Evolutionary conservation across 306 rosid genomes (phyloP).

Genomic region (Cucumis melo): DNA sequence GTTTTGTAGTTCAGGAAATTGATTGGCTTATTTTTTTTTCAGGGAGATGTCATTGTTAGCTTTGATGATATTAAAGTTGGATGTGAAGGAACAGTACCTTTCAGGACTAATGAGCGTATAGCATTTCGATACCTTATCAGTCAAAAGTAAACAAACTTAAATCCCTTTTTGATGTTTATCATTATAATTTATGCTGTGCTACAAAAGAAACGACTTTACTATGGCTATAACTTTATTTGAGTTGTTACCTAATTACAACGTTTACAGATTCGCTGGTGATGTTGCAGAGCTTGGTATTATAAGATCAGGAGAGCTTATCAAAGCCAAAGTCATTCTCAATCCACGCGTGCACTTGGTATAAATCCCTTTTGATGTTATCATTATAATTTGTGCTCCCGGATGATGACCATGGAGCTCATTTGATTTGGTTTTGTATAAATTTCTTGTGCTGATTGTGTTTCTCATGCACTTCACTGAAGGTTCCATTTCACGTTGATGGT

Average conservation of each 20-base stretch:
- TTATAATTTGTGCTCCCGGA: too few species aligned
- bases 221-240: neutral
- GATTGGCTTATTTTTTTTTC: conserved; percentile 19
- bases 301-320: conserved; percentile 56
- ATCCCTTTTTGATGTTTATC: neutral
- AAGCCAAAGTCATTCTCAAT: conserved; percentile 46
- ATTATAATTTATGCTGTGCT: neutral
- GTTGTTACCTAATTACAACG: conserved; percentile 12
- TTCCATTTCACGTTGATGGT: conserved; percentile 75
- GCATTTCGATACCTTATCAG: conserved; percentile 90
- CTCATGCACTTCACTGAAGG: conserved; percentile 28
- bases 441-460: neutral
- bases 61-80: conserved; percentile 76
- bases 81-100: conserved; percentile 92
- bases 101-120: conserved; percentile 81
- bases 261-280: conserved; percentile 87
- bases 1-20: neutral
- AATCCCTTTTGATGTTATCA: neutral
- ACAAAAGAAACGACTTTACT: neutral
- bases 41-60: conserved; percentile 98
- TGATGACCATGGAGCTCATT: neutral
- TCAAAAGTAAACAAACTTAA: conserved; percentile 52
- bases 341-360: conserved; percentile 91
- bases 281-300: conserved; percentile 78
- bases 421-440: conserved; percentile 5